phyloP scores from a whole-genome alignment of 2,329 filamentous ascomycete species.

The Trichothecium sympodiale region DNA sequence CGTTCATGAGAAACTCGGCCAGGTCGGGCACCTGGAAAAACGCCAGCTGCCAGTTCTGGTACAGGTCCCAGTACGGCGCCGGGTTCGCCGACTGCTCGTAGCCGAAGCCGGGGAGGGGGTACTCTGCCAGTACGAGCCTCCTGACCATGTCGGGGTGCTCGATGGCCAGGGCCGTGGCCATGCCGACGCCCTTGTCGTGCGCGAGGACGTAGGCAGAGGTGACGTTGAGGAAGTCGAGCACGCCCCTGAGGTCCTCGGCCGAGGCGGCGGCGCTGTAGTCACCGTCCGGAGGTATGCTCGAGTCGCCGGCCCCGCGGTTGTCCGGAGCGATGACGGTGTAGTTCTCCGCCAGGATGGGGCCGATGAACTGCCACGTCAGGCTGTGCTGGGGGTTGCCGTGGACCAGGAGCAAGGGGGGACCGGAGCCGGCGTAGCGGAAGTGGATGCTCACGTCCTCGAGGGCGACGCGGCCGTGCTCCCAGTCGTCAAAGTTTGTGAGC shows the following conservation, averaged over 20 bases:
- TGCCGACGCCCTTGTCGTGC: conserved; percentile 33
- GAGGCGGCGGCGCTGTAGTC: conserved; percentile 29
- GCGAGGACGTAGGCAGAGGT: conserved; percentile 29
- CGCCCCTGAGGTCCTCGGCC: conserved; percentile 23
- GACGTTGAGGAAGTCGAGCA: conserved; percentile 31
- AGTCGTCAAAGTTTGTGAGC: conserved; percentile 17
- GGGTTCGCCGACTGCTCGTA: conserved; percentile 21
- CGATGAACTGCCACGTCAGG: conserved; percentile 26
- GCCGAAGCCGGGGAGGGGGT: conserved; percentile 28
- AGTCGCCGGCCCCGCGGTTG: conserved; percentile 29
- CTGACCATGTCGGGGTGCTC: conserved; percentile 22
- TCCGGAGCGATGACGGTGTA: conserved; percentile 32
- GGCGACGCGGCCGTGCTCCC: conserved; percentile 23
- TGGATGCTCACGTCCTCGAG: conserved; percentile 29
- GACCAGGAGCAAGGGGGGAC: conserved; percentile 26
- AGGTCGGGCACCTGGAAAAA: conserved; percentile 35
- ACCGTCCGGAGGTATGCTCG: conserved; percentile 22
- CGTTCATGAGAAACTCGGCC: conserved; percentile 32
- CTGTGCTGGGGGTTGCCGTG: conserved; percentile 30
- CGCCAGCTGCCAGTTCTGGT: conserved; percentile 28
- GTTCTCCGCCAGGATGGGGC: conserved; percentile 27
- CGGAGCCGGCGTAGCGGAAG: conserved; percentile 27
- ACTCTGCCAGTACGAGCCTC: conserved; percentile 25
- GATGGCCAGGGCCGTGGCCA: conserved; percentile 26
- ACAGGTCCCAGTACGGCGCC: conserved; percentile 24